Conservation (phyloP, 345 rosid species). For the Garcia nutans region DNA sequence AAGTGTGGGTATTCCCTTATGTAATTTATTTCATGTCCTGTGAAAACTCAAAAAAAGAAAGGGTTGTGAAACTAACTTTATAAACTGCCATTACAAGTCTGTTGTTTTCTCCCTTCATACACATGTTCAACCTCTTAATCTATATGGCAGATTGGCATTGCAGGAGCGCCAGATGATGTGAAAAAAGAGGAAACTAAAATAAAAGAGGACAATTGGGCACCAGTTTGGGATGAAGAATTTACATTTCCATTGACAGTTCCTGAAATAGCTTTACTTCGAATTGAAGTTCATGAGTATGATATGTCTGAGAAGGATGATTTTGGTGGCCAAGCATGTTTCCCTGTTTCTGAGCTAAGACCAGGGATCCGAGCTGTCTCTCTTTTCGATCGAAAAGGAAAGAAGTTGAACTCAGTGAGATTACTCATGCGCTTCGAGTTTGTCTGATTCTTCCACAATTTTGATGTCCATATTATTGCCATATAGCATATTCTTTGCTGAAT, state of each 20-base stretch:
- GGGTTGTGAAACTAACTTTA: not conserved
- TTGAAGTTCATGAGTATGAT: constrained; percentile 31
- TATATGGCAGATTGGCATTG: constrained; percentile 26
- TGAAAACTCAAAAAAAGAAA: not conserved
- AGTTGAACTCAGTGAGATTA: constrained; percentile 18
- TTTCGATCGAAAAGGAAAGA: constrained; percentile 26
- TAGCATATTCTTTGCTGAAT: not conserved
- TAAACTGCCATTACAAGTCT: not conserved
- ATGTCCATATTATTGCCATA: not conserved
- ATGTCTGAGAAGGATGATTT: constrained; percentile 25
- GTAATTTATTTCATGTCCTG: not conserved
- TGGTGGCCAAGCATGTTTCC: constrained; percentile 28
- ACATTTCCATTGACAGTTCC: constrained; percentile 29
- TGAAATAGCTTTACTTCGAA: constrained; percentile 28
- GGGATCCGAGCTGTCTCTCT: constrained; percentile 30
- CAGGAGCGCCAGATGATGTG: constrained; percentile 25
- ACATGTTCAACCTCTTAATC: not conserved
- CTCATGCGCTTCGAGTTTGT: constrained; percentile 30
- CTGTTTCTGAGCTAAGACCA: constrained; percentile 29
- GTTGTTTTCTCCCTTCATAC: not conserved
- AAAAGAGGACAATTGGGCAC: constrained; percentile 28
- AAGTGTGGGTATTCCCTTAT: too few species aligned
- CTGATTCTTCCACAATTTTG: not conserved
- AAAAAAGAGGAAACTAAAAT: constrained; percentile 20
- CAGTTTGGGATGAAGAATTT: constrained; percentile 32